Conservation (phyloP, 352 stramenopile species). For the Phytophthora fragariaefolia region DNA sequence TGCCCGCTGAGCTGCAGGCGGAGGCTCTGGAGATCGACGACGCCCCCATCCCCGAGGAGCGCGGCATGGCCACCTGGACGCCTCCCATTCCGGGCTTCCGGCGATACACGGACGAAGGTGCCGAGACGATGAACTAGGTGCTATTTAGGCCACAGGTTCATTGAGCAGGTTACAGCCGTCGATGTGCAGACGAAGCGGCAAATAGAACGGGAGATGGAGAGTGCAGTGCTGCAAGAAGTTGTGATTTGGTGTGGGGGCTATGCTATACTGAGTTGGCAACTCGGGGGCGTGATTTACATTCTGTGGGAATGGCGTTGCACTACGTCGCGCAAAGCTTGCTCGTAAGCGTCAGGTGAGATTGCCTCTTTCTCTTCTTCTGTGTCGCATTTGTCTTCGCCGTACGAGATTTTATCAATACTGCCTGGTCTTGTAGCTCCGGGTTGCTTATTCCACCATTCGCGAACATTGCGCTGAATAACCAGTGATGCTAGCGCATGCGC, state of each 20-base stretch:
- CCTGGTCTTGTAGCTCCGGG: conserved; percentile 34
- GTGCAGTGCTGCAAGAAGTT: conserved; percentile 21
- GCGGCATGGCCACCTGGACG: conserved; percentile 86
- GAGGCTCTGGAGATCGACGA: conserved; percentile 82
- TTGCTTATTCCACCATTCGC: conserved; percentile 86
- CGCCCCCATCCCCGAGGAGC: conserved; percentile 63
- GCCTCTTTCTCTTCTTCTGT: conserved; percentile 14
- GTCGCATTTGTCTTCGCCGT: conserved; percentile 16
- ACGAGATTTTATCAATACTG: conserved; percentile 11
- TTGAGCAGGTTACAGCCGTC: conserved; percentile 22
- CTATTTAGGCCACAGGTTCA: conserved; percentile 1
- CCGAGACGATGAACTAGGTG: conserved; percentile 26
- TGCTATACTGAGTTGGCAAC: conserved; percentile 2
- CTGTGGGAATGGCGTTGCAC: conserved; percentile 8
- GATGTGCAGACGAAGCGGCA: conserved; percentile 23
- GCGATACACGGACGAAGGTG: conserved; percentile 78
- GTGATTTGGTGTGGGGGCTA: conserved; percentile 19
- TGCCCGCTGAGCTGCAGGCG: conserved; percentile 78
- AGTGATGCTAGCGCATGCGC: conserved; percentile 81
- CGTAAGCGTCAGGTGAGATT: conserved; percentile 8
- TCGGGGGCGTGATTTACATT: conserved; percentile 16
- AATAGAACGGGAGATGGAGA: conserved; percentile 36
- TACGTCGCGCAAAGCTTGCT: conserved; percentile 14
- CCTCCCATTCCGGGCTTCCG: conserved; percentile 88
- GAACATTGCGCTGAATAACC: conserved; percentile 86